Base-by-base conservation (phyloP, 2,329 filamentous ascomycete genomes). In the Berkeleyomyces rouxiae region DNA sequence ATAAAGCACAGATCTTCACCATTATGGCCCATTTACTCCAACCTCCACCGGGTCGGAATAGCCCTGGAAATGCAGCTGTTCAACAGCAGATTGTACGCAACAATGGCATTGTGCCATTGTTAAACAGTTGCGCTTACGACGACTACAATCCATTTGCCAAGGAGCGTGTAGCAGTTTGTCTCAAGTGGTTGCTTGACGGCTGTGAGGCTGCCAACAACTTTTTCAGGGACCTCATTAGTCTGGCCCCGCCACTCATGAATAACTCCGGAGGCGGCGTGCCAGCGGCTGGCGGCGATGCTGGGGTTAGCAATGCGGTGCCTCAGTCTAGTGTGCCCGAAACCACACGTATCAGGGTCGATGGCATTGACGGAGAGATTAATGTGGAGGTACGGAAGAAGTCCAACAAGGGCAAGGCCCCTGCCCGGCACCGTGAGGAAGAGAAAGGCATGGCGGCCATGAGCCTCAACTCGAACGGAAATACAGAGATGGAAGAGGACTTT, bases 81-180 rank as follows among this genome's bases (percentile, higher is more conserved):
- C 92, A 97, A 73, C 83, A 87, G 68, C 92, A 96, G 71, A 88
- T 97, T 66, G 82, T 95, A 53, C 81, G 84, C 58, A 83, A 92
- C 68, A 88, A 90, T 67, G 92, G 92, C 49, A 87, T 97, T 51
- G 88, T 95, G 67, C 85, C 88, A 0, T 80, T 97, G 23, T 81
- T 96, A 13, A 90, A 90, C 69, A 96, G 90, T 73, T 96, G 90
- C 68, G 82, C 85, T 40, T 93, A 93, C 70, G 92, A 97, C 70
- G 90, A 92, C 68, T 84, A 95, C 74, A 96, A 96, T 70, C 90
- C 90, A 0, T 96, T 92, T 70, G 91, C 95, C 66, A 89, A 92
- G 69, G 92, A 97, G 72, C 88, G 91, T 67, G 88, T 90, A 2
- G 89, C 91, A 59, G 85, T 95, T 71, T 91, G 88, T 67, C 79